Conservation (phyloP, 306 rosid species). For the Medicago ruthenica region DNA sequence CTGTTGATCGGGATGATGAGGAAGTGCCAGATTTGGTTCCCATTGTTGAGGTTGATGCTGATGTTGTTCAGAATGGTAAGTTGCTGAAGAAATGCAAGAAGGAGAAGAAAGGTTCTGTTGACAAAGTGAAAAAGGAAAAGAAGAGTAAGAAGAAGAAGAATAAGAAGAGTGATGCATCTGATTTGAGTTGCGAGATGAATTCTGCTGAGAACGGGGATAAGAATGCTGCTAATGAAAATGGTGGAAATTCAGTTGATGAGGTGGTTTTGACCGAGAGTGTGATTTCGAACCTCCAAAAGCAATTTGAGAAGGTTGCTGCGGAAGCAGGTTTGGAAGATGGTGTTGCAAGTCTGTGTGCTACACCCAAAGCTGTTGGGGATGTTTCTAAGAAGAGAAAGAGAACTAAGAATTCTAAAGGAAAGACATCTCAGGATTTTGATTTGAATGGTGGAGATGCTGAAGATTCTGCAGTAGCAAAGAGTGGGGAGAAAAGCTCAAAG, state of each 20-base stretch:
- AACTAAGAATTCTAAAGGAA: constrained; percentile 58
- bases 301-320: constrained; percentile 87
- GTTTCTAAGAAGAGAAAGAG: constrained; percentile 89
- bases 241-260: constrained; percentile 28
- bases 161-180: constrained; percentile 36
- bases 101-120: constrained; percentile 36
- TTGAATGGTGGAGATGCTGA: constrained; percentile 51
- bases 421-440: constrained; percentile 44
- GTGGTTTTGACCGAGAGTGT: constrained; percentile 56
- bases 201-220: constrained; percentile 35
- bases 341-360: constrained; percentile 51
- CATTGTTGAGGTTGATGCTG: constrained; percentile 48
- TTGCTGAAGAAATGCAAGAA: constrained; percentile 60
- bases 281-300: constrained; percentile 82
- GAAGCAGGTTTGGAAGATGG: constrained; percentile 70
- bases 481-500: constrained; percentile 77
- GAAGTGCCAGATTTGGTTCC: constrained; percentile 70
- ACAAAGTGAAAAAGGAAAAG: constrained; percentile 42
- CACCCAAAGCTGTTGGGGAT: constrained; percentile 41
- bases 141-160: constrained; percentile 46
- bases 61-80: constrained; percentile 48
- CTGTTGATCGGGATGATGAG: constrained; percentile 53
- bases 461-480: constrained; percentile 50
- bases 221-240: constrained; percentile 46
- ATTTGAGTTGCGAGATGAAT: constrained; percentile 24